Percentiles rank a stretch among this genome's conserved stretches.
phyloP scores from a whole-genome alignment of 2,329 filamentous ascomycete species.

The Fusarium sp. region DNA sequence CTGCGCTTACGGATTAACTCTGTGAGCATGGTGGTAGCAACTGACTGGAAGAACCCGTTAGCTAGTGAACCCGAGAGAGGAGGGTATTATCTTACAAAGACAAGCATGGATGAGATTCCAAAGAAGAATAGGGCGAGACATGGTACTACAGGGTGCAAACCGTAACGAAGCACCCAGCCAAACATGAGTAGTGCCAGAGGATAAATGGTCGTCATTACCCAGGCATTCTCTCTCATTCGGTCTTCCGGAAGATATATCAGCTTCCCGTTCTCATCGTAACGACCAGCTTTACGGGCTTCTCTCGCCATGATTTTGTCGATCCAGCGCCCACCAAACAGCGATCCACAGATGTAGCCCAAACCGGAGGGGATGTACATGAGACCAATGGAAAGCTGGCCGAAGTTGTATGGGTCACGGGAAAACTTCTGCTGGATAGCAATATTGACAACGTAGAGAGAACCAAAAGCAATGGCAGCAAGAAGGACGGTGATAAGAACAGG shows the following conservation, averaged over 20 bases:
- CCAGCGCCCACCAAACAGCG: constrained; percentile 78
- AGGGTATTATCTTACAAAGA: constrained; percentile 65
- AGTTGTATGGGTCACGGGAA: constrained; percentile 72
- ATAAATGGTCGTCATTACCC: constrained; percentile 76
- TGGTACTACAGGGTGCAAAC: constrained; percentile 71
- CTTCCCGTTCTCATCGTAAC: constrained; percentile 73
- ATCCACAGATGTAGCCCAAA: constrained; percentile 75
- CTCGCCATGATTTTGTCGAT: constrained; percentile 83
- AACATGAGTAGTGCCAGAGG: constrained; percentile 78
- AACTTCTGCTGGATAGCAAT: constrained; percentile 80
- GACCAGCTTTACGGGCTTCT: constrained; percentile 74
- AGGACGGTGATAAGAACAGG: constrained; percentile 77
- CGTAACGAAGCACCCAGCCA: constrained; percentile 77
- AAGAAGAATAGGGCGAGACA: constrained; percentile 77
- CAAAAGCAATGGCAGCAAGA: constrained; percentile 80
- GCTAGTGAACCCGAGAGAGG: neutral
- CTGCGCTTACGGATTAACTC: constrained; percentile 81
- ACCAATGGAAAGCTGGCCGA: constrained; percentile 74
- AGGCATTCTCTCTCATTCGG: constrained; percentile 84
- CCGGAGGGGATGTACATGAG: constrained; percentile 81
- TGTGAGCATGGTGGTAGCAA: constrained; percentile 83
- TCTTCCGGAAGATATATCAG: constrained; percentile 80
- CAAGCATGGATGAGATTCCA: constrained; percentile 80
- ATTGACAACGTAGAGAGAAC: constrained; percentile 79
- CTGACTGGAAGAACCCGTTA: constrained; percentile 50